Percentiles rank a stretch among this genome's conserved stretches.
Conservation (phyloP, 495 filamentous ascomycete species). For the Parmelia sp. region DNA sequence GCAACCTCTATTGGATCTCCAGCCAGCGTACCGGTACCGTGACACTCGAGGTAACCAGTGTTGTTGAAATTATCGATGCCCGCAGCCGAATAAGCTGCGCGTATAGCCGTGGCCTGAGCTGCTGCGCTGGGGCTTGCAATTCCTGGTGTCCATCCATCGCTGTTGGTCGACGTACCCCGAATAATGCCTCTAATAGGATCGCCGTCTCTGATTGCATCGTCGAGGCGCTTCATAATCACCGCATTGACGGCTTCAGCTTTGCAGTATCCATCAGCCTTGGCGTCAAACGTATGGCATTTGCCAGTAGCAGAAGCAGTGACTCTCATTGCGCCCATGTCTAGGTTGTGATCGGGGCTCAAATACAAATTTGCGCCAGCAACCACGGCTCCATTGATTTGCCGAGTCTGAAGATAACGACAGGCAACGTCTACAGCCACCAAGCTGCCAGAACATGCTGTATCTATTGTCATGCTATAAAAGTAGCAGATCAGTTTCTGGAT, state of each 20-base stretch:
- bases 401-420: constrained; percentile 23
- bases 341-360: no score
- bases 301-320: constrained; percentile 29
- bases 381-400: constrained; percentile 36
- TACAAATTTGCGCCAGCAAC: constrained; percentile 43
- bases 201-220: constrained; percentile 48
- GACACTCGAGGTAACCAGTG: constrained; percentile 24
- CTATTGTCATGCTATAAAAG: constrained; percentile 28
- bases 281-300: constrained; percentile 36
- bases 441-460: constrained; percentile 28
- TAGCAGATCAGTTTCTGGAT: background rate
- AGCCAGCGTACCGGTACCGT: constrained; percentile 17
- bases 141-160: constrained; percentile 33
- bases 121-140: constrained; percentile 33
- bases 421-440: constrained; percentile 11
- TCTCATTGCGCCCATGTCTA: constrained; percentile 14
- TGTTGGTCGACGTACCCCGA: constrained; percentile 49
- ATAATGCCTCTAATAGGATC: constrained; percentile 62
- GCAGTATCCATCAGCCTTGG: no score
- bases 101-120: constrained; percentile 33
- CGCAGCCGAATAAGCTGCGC: constrained; percentile 30
- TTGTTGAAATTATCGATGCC: constrained; percentile 28
- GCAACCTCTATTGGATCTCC: constrained; percentile 12
- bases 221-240: constrained; percentile 54
- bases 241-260: constrained; percentile 52